Base-by-base conservation (phyloP, 768 basidiomycete genomes). In the Rossbeevera mucosa region DNA sequence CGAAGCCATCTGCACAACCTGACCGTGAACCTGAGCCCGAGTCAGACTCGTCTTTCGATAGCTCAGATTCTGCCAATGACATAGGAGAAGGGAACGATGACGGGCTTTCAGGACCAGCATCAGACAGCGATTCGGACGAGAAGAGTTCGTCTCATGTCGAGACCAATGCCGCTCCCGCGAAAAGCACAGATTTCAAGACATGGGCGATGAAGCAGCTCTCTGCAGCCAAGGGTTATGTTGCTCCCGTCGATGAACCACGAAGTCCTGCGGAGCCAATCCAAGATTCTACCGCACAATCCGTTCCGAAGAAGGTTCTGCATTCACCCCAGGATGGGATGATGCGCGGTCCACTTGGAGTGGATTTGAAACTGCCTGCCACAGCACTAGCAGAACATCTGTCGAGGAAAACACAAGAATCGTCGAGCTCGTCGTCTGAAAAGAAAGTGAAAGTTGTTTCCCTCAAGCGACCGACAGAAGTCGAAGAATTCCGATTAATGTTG, bases 201-300 rank as follows among this genome's bases (percentile, higher is more conserved):
- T 96, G 94, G 94, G 94, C 94, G 0, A 64, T 84, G 55, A 80
- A 86, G 50, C 93, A 96, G 64, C 76, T 90, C 47, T 82, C 74
- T 47, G 63, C 59, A 4, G 77, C 70, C 18, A 81, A 80, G 58
- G 67, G 65, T 36, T 74, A 78, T 43, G 45, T 59, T 8, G 44
- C 47, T 2, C 52, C 58, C 2, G n/a, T 55, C 24, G 47, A 56
- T 43, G 49, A 58, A 24, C 48, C 52, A 53, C 49, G 55, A 18
- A 24, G 63, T 13, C 52, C 60, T 28, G 38, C 58, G 9, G 61
- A 63, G 47, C 44, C 25, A 7, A 42, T 26, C 14, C 33, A 41
- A 18, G 31, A 52, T 18, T 13, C 24, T 22, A 29, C 63, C 1
- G 13, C 49, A 29, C 60, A 61, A 21, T 51, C 54, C 14, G 57